A percentile compares a stretch with the other conserved stretches of the same genome.
Conservation (phyloP, 2,329 filamentous ascomycete species). For the Trichoderma semiorbis region DNA sequence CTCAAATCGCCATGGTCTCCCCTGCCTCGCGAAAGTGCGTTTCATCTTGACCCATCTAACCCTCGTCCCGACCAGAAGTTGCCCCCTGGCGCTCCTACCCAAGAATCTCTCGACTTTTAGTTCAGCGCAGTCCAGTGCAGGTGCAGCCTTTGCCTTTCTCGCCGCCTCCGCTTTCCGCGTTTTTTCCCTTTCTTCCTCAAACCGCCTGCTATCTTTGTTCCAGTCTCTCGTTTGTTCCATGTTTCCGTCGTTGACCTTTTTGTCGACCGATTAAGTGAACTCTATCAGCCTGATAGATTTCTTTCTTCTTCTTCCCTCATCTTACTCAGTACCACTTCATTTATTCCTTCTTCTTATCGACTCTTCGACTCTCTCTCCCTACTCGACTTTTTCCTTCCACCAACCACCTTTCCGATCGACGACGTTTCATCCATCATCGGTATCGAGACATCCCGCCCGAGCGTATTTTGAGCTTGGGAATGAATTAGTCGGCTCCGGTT, state of each 20-base stretch:
- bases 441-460: not conserved
- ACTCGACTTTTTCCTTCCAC: not conserved
- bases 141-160: not conserved
- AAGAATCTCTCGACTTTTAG: slow-evolving; percentile 5
- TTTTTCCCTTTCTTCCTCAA: not conserved
- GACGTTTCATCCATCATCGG: not conserved
- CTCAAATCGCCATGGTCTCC: slow-evolving; percentile 5
- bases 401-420: not conserved
- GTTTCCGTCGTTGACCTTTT: slow-evolving; percentile 4
- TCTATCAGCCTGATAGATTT: slow-evolving; percentile 10
- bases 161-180: not conserved
- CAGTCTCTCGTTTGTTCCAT: slow-evolving; percentile 15
- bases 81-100: slow-evolving; percentile 10
- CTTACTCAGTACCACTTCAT: not conserved
- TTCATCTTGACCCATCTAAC: slow-evolving; percentile 18
- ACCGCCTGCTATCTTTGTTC: slow-evolving; percentile 9
- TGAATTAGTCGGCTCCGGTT: slow-evolving; percentile 9
- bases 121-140: not conserved
- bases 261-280: slow-evolving; percentile 7
- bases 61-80: slow-evolving; percentile 14
- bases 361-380: not conserved
- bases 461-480: not conserved
- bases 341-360: not conserved
- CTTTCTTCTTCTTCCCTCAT: not conserved
- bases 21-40: slow-evolving; percentile 17